Evolutionary conservation across 176 grass and related monocot genomes (phyloP).

Genomic region (Typha latifolia): DNA sequence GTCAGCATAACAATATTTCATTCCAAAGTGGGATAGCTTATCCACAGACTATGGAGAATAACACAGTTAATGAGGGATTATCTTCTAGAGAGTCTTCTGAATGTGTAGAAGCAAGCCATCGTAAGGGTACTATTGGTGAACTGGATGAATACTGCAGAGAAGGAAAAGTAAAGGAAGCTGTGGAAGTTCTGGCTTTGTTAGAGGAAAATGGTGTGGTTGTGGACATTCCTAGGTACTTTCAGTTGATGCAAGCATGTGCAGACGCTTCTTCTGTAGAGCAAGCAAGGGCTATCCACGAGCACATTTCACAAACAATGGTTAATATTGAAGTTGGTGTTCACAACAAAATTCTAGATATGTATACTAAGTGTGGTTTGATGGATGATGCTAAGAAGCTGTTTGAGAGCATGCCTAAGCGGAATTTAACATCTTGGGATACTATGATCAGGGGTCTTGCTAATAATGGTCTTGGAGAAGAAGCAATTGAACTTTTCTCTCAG

Average conservation of each 20-base stretch:
- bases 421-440: conserved; percentile 72
- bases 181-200: conserved; percentile 47
- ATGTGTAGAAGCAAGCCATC: conserved; percentile 6
- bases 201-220: conserved; percentile 31
- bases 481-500: conserved; percentile 46
- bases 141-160: conserved; percentile 66
- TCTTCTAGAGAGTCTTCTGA: conserved; percentile 27
- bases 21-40: conserved; percentile 20
- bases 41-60: conserved; percentile 6
- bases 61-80: conserved; percentile 17
- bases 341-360: conserved; percentile 86
- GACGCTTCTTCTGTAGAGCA: conserved; percentile 44
- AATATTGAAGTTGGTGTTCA: conserved; percentile 42
- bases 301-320: conserved; percentile 37
- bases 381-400: conserved; percentile 66
- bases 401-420: conserved; percentile 43
- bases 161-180: conserved; percentile 69
- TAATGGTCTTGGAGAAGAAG: conserved; percentile 79
- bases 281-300: conserved; percentile 49
- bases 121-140: conserved; percentile 67
- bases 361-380: conserved; percentile 73
- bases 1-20: conserved; percentile 15
- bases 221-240: conserved; percentile 34
- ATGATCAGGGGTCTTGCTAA: conserved; percentile 73
- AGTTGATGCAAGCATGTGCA: conserved; percentile 71